Base-by-base conservation (phyloP, 371 early-diverging fungal genomes). In the Sporodiniella umbellata region DNA sequence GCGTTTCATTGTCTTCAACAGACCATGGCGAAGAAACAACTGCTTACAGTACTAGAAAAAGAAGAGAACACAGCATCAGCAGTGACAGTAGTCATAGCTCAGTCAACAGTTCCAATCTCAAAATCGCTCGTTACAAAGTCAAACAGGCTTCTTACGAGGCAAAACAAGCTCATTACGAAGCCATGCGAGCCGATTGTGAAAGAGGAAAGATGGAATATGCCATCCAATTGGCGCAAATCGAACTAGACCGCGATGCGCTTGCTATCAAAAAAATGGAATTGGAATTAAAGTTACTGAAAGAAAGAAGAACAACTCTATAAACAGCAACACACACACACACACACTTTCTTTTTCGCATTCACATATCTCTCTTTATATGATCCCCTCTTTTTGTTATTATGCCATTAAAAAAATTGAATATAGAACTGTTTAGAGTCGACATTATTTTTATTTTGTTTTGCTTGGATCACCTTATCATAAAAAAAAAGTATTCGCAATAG, bases 61-160 rank as follows among this genome's bases (percentile, higher is more conserved):
- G 21, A 30, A 17, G 3, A 33, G 17, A 14, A 31, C 26, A 6
- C 8, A 25, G 10, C 12, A 23, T 22, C n/a, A 24, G 40, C 21
- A 7, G 17, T 19, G 40, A 21, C 1, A 7, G 10, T 21, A 40
- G 19, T 21, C 19, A 40, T 40, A 21, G 21, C 15, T 7, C 18
- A 10, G 10, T 10, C 4, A 28, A 28, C 30, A 28, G 30, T 10
- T 44, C 52, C 0, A 22, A 42, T 23, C 45, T 56, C 1, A 28
- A 22, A 24, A 50, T 56, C 35, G 51, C 57, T 26, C 37, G 47
- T 2, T 57, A 51, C 23, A 40, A 45, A 15, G 45, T 47, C 3
- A 58, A 50, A 54, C 30, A 50, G 40, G 60, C 60, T 3, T 50
- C 49, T 8, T 59, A 59, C 35, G 44, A 43, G 12, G 60, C 60